phyloP scores from a whole-genome alignment of 1,284 basidiomycete genomes.

The Microbotryum intermedium region DNA sequence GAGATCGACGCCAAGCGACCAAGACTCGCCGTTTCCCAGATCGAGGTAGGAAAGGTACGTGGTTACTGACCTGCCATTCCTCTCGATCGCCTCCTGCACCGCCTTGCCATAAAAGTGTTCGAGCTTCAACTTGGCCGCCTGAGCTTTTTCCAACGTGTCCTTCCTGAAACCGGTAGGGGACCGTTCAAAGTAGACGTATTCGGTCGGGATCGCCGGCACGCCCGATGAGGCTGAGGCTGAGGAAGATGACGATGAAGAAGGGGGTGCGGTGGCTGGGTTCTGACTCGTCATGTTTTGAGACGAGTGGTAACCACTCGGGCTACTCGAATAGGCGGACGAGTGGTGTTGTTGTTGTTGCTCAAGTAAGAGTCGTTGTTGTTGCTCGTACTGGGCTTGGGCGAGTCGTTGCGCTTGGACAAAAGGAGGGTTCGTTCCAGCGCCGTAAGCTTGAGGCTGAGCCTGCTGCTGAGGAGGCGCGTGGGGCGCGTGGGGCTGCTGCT shows the following conservation, averaged over 20 bases:
- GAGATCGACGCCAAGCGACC: too few relatives aligned
- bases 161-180: conserved; percentile 74
- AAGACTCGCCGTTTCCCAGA: too few relatives aligned
- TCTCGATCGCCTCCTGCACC: conserved; percentile 80
- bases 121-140: conserved; percentile 91
- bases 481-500: background rate
- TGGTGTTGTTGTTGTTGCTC: conserved; percentile 17
- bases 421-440: conserved; percentile 15
- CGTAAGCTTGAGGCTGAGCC: conserved; percentile 8
- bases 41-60: background rate
- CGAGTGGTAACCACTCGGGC: background rate
- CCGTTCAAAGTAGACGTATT: conserved; percentile 94
- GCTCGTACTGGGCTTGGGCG: conserved; percentile 6
- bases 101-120: conserved; percentile 97
- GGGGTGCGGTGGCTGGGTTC: conserved; percentile 8
- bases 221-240: background rate
- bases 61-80: conserved; percentile 62
- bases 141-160: conserved; percentile 81
- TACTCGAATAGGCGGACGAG: background rate
- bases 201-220: conserved; percentile 40
- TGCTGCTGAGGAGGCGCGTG: background rate
- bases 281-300: conserved; percentile 1
- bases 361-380: conserved; percentile 2
- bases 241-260: background rate
- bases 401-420: conserved; percentile 20